These are phyloP conservation scores for Moesziomyces sp. DNA, from an alignment of 1,284 basidiomycete genomes.

Conservation along the genomic window DNA sequence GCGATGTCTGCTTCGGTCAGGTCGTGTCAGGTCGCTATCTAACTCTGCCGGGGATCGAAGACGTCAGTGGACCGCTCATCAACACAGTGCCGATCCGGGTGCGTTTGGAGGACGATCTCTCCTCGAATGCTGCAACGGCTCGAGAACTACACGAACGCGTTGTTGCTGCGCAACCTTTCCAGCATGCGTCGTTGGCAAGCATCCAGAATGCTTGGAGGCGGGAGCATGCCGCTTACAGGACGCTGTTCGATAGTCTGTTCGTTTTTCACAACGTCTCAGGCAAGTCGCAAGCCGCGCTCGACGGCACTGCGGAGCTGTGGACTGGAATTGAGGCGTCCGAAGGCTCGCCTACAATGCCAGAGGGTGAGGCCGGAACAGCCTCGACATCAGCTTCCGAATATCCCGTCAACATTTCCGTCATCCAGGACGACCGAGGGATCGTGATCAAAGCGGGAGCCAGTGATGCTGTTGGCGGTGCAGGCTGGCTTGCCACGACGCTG, in stretches of 20 bases:
- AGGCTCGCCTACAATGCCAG: background rate
- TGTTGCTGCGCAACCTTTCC: conserved; percentile 18
- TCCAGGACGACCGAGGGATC: conserved; percentile 11
- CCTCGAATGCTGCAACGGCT: conserved; percentile 10
- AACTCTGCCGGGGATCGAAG: conserved; percentile 11
- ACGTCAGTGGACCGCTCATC: conserved; percentile 21
- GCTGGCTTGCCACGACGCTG: conserved; percentile 9
- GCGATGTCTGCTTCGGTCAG: conserved; percentile 23
- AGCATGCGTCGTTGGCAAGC: conserved; percentile 13
- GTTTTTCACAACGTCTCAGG: conserved; percentile 12
- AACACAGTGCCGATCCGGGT: conserved; percentile 23
- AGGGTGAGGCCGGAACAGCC: background rate
- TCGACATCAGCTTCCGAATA: conserved; percentile 20
- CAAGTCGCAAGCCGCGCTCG: background rate
- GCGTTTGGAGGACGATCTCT: conserved; percentile 1
- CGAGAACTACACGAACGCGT: conserved; percentile 7
- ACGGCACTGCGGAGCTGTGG: background rate
- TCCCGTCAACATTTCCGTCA: conserved; percentile 20
- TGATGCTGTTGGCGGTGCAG: conserved; percentile 13
- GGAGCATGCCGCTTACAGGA: background rate
- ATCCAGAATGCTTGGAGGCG: conserved; percentile 16
- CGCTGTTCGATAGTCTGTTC: conserved; percentile 13
- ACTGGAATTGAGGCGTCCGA: background rate
- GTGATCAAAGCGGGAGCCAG: conserved; percentile 16
- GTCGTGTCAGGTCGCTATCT: conserved; percentile 22